Conservation (phyloP, 2,329 filamentous ascomycete species). For the Penicillium italicum region DNA sequence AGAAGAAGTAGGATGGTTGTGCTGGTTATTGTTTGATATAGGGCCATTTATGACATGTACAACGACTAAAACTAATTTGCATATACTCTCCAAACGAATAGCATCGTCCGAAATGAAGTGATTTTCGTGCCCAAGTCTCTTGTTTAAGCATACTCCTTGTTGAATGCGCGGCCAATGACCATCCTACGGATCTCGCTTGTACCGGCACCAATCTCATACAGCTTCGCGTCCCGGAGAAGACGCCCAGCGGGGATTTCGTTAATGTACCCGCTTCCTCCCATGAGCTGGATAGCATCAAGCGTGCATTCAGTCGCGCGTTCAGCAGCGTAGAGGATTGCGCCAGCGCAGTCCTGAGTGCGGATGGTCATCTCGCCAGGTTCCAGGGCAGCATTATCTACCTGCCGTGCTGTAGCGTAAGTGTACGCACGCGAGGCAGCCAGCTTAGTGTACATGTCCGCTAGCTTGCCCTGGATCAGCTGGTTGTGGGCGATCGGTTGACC, state of each 20-base stretch:
- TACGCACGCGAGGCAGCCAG: conserved; percentile 79
- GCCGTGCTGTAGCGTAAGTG: conserved; percentile 76
- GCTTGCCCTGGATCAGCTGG: conserved; percentile 86
- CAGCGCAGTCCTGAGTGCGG: conserved; percentile 87
- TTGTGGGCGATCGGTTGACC: conserved; percentile 81
- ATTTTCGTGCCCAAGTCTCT: neutral
- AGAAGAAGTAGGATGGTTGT: conserved; percentile 23
- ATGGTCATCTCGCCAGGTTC: conserved; percentile 46
- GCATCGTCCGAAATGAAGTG: neutral
- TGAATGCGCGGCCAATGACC: conserved; percentile 90
- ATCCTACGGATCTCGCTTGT: conserved; percentile 92
- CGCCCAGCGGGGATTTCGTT: conserved; percentile 91
- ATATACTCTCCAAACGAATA: conserved; percentile 1
- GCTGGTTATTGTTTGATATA: neutral
- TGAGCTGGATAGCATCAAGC: conserved; percentile 82
- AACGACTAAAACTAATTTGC: conserved; percentile 14
- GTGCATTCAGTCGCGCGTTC: conserved; percentile 80
- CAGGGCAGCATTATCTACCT: conserved; percentile 69
- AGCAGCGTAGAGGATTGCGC: conserved; percentile 87
- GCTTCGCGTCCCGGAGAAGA: conserved; percentile 70
- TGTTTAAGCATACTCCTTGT: conserved; percentile 66
- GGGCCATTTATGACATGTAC: conserved; percentile 8
- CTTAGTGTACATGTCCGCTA: conserved; percentile 98
- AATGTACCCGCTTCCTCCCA: conserved; percentile 93
- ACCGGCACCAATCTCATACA: conserved; percentile 96